Conservation (phyloP, 2,329 filamentous ascomycete genomes). For the Xylaria sp. region DNA sequence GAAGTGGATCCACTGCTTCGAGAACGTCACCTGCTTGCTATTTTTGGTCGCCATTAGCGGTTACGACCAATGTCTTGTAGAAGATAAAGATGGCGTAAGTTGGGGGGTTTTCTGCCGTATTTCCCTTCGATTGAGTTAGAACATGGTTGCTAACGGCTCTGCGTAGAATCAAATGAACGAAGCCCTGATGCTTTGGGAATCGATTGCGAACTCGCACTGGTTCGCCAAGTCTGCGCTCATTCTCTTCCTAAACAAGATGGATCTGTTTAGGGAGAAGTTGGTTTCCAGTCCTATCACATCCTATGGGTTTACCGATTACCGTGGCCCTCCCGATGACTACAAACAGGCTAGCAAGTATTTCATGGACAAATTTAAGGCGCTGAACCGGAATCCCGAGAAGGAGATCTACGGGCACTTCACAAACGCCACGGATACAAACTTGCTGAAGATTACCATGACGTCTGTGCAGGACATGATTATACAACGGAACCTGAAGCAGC, state of each 20-base stretch:
- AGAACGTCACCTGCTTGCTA: constrained; percentile 89
- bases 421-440: constrained; percentile 73
- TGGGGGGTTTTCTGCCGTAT: constrained; percentile 11
- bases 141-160: constrained; percentile 23
- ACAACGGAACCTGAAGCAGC: constrained; percentile 81
- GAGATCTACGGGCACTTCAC: constrained; percentile 72
- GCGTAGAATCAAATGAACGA: constrained; percentile 89
- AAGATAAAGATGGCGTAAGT: constrained; percentile 94
- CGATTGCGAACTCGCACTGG: constrained; percentile 87
- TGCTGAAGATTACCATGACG: constrained; percentile 86
- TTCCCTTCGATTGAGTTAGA: not conserved
- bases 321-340: constrained; percentile 75
- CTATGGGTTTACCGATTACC: constrained; percentile 82
- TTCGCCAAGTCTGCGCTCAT: constrained; percentile 84
- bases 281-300: constrained; percentile 74
- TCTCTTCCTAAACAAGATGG: constrained; percentile 88
- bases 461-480: constrained; percentile 90
- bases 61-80: constrained; percentile 94
- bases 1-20: constrained; percentile 98
- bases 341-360: constrained; percentile 84
- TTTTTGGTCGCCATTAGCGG: constrained; percentile 96
- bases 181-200: constrained; percentile 87
- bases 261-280: constrained; percentile 83
- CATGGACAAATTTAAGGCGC: constrained; percentile 79
- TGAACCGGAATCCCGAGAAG: constrained; percentile 75